These are phyloP conservation scores for Rhododendron williamsianum DNA, from an alignment of 148 eudicot species.

Conservation along the genomic window DNA sequence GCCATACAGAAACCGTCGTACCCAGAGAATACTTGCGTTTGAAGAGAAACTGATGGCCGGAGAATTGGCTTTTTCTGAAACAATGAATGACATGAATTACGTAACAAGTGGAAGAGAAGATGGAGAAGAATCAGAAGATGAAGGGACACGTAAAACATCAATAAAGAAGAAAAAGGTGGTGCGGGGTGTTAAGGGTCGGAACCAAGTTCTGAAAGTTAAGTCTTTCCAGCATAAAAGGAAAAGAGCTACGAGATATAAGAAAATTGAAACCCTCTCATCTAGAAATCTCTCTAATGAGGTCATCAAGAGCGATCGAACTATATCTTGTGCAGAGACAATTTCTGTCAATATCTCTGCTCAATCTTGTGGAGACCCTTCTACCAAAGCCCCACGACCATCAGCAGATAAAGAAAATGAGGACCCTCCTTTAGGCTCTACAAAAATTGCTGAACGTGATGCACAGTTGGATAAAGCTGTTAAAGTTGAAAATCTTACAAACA, in stretches of 20 bases:
- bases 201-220: constrained; percentile 14
- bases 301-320: constrained; percentile 6
- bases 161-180: constrained; percentile 22
- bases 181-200: constrained; percentile 1
- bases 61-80: constrained; percentile 32
- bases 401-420: constrained; percentile 6
- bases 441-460: constrained; percentile 12
- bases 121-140: constrained; percentile 16
- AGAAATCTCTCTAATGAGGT: constrained; percentile 14
- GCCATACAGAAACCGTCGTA: constrained; percentile 58
- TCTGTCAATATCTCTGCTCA: constrained; percentile 12
- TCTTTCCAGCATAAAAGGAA: constrained; percentile 18
- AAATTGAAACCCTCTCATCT: constrained; percentile 17
- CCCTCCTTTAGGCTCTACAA: constrained; percentile 8
- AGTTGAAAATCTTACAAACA: constrained; percentile 7
- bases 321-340: constrained; percentile 11
- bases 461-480: constrained; percentile 19
- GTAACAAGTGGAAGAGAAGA: constrained; percentile 22
- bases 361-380: constrained; percentile 16
- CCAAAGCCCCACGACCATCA: not conserved
- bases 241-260: constrained; percentile 25
- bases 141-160: constrained; percentile 15
- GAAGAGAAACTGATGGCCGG: constrained; percentile 46
- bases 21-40: constrained; percentile 75
- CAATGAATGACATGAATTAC: constrained; percentile 19